phyloP scores from a whole-genome alignment of 345 rosid genomes.

The Melaleuca quinquenervia region DNA sequence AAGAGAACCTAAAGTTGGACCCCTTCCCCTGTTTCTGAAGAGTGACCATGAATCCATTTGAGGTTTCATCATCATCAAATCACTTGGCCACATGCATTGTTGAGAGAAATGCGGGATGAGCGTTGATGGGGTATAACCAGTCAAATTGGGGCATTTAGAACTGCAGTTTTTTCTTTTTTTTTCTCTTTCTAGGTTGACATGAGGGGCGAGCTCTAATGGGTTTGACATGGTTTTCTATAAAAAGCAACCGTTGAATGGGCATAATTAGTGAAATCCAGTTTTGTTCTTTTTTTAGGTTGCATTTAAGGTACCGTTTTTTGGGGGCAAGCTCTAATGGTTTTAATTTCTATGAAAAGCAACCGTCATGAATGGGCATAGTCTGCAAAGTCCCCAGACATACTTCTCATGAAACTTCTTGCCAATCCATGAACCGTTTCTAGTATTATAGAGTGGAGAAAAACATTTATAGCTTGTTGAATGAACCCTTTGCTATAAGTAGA shows the following conservation, averaged over 20 bases:
- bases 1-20: background rate
- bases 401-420: background rate
- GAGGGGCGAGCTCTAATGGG: background rate
- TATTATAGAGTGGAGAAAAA: background rate
- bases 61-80: background rate
- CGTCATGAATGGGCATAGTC: background rate
- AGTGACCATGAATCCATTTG: background rate
- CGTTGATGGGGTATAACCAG: background rate
- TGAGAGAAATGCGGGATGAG: background rate
- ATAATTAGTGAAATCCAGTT: background rate
- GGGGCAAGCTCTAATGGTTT: background rate
- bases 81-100: background rate
- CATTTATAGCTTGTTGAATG: background rate
- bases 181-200: background rate
- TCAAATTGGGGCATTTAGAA: background rate
- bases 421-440: background rate
- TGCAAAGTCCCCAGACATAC: background rate
- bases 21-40: background rate
- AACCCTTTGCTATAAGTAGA: background rate
- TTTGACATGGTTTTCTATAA: background rate
- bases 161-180: background rate
- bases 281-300: background rate
- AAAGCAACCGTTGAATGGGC: background rate
- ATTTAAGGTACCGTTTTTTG: background rate
- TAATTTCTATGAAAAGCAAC: background rate